A percentile compares a stretch with the other conserved stretches of the same genome.
These are phyloP conservation scores for Auricularia sp. DNA, from an alignment of 768 basidiomycete species.

Conservation along the genomic window DNA sequence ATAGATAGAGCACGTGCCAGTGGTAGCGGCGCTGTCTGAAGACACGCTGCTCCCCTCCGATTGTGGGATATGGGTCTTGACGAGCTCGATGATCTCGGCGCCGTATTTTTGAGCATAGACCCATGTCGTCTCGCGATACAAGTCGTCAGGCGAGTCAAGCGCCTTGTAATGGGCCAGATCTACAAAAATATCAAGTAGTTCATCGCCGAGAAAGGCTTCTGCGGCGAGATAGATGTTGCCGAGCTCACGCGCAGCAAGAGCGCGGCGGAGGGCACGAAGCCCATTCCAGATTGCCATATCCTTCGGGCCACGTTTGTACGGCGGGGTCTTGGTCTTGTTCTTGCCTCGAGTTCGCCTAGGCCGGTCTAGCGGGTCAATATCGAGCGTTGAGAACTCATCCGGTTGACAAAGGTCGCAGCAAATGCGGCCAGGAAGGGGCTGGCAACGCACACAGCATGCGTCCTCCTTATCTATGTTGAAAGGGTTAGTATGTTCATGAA, in stretches of 20 bases:
- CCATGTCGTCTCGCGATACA: slow-evolving; percentile 17
- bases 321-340: neutral
- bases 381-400: neutral
- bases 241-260: neutral
- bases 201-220: neutral
- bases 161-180: neutral
- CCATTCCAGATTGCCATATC: neutral
- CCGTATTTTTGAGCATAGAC: neutral
- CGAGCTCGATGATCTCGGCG: slow-evolving; percentile 9
- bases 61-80: too few relatives aligned
- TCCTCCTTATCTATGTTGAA: slow-evolving; percentile 7
- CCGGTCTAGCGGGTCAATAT: neutral
- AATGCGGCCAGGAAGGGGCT: slow-evolving; percentile 3
- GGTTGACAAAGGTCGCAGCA: slow-evolving; percentile 20
- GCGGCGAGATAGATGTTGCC: neutral
- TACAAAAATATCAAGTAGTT: too few relatives aligned
- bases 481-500: too few relatives aligned
- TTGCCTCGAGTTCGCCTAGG: neutral
- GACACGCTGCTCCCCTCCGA: too few relatives aligned
- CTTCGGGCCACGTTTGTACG: neutral
- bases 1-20: too few relatives aligned
- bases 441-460: slow-evolving; percentile 13
- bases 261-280: neutral
- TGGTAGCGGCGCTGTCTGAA: too few relatives aligned
- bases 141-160: slow-evolving; percentile 7